These are phyloP conservation scores for Castanea sativa DNA, from an alignment of 306 rosid genomes.

Conservation along the genomic window DNA sequence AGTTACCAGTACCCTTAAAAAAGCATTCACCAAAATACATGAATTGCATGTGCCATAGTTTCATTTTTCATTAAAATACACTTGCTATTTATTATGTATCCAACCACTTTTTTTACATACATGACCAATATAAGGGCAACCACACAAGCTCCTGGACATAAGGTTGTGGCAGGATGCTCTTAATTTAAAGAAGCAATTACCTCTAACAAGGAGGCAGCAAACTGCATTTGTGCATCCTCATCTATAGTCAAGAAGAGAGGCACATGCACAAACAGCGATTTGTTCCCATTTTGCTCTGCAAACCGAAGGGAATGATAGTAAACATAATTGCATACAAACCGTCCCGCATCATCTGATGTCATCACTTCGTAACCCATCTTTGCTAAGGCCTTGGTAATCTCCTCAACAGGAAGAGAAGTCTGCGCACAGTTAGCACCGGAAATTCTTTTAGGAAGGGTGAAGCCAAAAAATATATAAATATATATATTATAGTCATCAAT, in stretches of 20 bases:
- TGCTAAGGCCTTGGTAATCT: constrained; percentile 68
- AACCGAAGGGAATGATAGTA: constrained; percentile 93
- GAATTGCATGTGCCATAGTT: constrained; percentile 18
- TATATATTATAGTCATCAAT: neutral
- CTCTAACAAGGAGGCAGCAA: constrained; percentile 86
- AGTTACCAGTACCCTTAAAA: constrained; percentile 12
- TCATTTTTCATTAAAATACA: constrained; percentile 13
- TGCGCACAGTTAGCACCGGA: constrained; percentile 32
- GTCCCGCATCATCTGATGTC: constrained; percentile 90
- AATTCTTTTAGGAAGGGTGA: neutral
- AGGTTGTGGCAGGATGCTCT: constrained; percentile 26
- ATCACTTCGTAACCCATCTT: constrained; percentile 76
- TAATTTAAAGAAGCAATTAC: constrained; percentile 56
- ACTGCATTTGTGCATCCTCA: constrained; percentile 83
- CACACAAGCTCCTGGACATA: constrained; percentile 12
- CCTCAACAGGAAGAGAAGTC: constrained; percentile 84
- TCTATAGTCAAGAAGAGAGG: constrained; percentile 82
- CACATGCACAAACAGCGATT: constrained; percentile 86
- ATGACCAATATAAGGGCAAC: constrained; percentile 7
- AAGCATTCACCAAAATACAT: constrained; percentile 5
- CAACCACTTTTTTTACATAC: constrained; percentile 20
- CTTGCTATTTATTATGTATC: constrained; percentile 20
- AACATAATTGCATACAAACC: constrained; percentile 94
- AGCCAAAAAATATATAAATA: neutral
- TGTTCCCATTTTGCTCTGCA: constrained; percentile 68